phyloP scores from a whole-genome alignment of 1,284 basidiomycete species.

The Cystobasidiaceae sp. region DNA sequence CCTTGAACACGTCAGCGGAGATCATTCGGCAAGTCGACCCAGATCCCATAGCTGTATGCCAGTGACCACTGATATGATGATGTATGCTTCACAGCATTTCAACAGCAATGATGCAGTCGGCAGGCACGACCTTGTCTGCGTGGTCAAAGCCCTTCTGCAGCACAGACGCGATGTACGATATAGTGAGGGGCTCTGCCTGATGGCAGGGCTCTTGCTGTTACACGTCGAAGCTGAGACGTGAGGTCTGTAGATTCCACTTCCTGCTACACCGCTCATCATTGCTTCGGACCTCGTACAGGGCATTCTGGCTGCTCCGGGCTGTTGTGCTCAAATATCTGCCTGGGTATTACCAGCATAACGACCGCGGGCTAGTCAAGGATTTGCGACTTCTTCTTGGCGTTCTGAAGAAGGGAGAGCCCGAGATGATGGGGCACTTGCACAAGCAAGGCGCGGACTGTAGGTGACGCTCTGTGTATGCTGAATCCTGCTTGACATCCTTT shows the following conservation, averaged over 20 bases:
- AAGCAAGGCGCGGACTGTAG: neutral
- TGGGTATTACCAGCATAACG: conserved; percentile 1
- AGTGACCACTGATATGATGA: neutral
- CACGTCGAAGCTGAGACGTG: conserved; percentile 28
- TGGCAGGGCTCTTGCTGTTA: conserved; percentile 16
- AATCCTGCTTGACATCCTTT: neutral
- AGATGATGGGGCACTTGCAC: neutral
- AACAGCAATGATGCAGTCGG: neutral
- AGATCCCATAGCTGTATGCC: neutral
- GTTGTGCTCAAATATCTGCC: conserved; percentile 9
- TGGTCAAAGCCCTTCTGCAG: conserved; percentile 13
- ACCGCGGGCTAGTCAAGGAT: neutral
- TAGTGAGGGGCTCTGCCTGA: conserved; percentile 6
- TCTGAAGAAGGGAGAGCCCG: conserved; percentile 8
- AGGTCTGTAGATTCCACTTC: too few species aligned
- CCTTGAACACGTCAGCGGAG: neutral
- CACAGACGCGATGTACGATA: conserved; percentile 3
- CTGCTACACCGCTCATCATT: too few species aligned
- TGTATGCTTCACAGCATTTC: conserved; percentile 18
- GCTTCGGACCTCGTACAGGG: neutral
- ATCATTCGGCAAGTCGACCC: conserved; percentile 8
- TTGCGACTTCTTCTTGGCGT: neutral
- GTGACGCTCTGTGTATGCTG: neutral
- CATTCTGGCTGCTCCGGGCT: conserved; percentile 27
- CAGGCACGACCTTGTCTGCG: neutral